phyloP scores from a whole-genome alignment of 1,284 basidiomycete species.

The Ceratobasidium sp. region DNA sequence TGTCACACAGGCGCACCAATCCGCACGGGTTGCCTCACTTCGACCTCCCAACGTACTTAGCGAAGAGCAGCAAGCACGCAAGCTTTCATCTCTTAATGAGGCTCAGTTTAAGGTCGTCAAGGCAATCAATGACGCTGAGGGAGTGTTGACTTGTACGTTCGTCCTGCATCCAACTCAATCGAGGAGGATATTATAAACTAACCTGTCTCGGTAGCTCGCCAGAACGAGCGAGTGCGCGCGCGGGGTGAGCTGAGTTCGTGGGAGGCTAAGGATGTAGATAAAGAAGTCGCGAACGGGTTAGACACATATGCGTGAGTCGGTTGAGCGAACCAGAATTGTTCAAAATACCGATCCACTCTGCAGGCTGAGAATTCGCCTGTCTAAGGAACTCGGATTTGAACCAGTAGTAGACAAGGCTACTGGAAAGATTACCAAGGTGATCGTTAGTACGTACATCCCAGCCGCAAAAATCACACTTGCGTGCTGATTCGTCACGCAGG shows the following conservation, averaged over 20 bases:
- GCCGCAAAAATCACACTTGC: not conserved
- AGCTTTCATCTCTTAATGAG: slow-evolving; percentile 42
- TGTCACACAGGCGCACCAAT: slow-evolving; percentile 28
- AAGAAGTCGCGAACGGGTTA: slow-evolving; percentile 41
- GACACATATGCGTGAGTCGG: slow-evolving; percentile 6
- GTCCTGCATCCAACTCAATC: not conserved
- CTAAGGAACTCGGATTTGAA: slow-evolving; percentile 44
- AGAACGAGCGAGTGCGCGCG: slow-evolving; percentile 36
- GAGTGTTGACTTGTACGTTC: slow-evolving; percentile 22
- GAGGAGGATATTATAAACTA: slow-evolving; percentile 6
- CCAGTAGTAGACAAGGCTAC: slow-evolving; percentile 37
- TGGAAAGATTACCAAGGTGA: slow-evolving; percentile 38
- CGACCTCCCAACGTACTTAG: slow-evolving; percentile 43
- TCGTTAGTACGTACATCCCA: slow-evolving; percentile 39
- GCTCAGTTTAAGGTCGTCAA: slow-evolving; percentile 43
- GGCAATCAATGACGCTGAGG: slow-evolving; percentile 44
- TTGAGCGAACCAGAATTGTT: not conserved
- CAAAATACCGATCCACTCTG: not conserved
- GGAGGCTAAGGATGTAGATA: slow-evolving; percentile 44
- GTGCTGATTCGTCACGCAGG: slow-evolving; percentile 26
- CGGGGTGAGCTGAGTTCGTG: slow-evolving; percentile 21
- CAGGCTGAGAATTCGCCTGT: slow-evolving; percentile 42
- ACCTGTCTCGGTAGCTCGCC: slow-evolving; percentile 31
- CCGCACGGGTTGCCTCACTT: slow-evolving; percentile 33
- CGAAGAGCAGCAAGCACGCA: slow-evolving; percentile 41